Base-by-base conservation (phyloP, 2,329 filamentous ascomycete genomes). In the Penicillium glabrum region DNA sequence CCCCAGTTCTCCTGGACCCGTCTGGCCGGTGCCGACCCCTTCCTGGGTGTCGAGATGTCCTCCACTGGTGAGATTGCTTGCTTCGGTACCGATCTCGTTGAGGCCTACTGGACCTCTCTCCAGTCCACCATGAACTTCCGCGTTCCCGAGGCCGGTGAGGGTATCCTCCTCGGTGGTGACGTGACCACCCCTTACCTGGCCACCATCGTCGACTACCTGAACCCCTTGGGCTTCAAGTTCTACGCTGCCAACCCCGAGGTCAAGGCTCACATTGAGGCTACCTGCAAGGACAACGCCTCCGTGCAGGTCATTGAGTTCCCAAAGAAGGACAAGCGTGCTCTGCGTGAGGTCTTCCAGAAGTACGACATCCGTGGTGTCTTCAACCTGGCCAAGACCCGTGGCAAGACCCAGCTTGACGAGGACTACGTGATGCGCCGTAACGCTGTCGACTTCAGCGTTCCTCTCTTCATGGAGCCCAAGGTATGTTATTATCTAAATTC, bases 41-140 rank as follows among this genome's bases (percentile, higher is more conserved):
- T 96, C 86, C 85, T 99, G 59, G 95, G 95, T 58, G 95, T 99
- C 56, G 95, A 99, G 79, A 99, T 99, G 95, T 83, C 91, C 45
- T 92, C 88, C 63, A 99, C 95, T 19, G 95, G 95, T 76, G 95
- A 99, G 80, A 96, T 99, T 83, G 95, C 95, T 65, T 98, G 95
- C 82, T 99, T 99, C 79, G 95, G 95, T 62, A 96, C 95, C 81
- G 84, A 97, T 71, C 85, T 99, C 11, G 84, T 98, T 49, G 95
- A 99, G 75, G 95, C 95, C 53, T 99, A 99, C 86, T 99, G 95
- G 95, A 84, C 93, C 26, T 96, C 93, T 19, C 82, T 96, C 60
- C 95, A 99, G 79, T 95, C 91, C 21, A 93, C 91, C 69, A 99
- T 98, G 93, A 99, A 98, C 86, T 98, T 98, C 90, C 91, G 93